phyloP scores from a whole-genome alignment of 768 basidiomycete species.

The Lactarius hengduanensis region DNA sequence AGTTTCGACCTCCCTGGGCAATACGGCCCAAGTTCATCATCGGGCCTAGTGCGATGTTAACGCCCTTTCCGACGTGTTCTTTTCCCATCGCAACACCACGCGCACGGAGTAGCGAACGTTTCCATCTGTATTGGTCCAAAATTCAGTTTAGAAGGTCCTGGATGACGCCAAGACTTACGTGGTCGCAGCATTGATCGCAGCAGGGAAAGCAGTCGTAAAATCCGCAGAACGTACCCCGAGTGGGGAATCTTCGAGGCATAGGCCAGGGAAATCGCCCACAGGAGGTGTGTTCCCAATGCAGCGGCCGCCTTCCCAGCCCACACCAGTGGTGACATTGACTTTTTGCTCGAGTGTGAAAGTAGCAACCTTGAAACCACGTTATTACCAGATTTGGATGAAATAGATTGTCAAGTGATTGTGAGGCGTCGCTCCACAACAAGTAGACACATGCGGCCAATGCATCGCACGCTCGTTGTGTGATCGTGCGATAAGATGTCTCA shows the following conservation, averaged over 20 bases:
- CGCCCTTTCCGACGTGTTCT: conserved; percentile 83
- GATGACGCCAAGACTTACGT: conserved; percentile 48
- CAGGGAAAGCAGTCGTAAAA: conserved; percentile 74
- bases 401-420: not conserved
- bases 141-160: not conserved
- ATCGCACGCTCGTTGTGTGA: not conserved
- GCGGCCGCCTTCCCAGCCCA: conserved; percentile 57
- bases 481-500: not conserved
- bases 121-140: conserved; percentile 48
- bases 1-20: conserved; percentile 81
- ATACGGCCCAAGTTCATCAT: conserved; percentile 89
- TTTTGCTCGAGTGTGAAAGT: conserved; percentile 28
- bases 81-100: conserved; percentile 78
- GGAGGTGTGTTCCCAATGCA: conserved; percentile 69
- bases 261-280: conserved; percentile 57
- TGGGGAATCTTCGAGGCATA: conserved; percentile 77
- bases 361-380: conserved; percentile 12
- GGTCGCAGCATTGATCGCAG: conserved; percentile 79
- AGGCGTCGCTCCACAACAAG: not conserved
- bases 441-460: not conserved
- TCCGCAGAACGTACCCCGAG: conserved; percentile 77
- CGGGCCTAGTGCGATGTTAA: conserved; percentile 72
- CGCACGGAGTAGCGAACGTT: conserved; percentile 71
- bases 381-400: not conserved
- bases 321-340: conserved; percentile 28